Evolutionary conservation across 2,329 filamentous ascomycete species (phyloP).

Genomic region (Coniochaeta sp.): DNA sequence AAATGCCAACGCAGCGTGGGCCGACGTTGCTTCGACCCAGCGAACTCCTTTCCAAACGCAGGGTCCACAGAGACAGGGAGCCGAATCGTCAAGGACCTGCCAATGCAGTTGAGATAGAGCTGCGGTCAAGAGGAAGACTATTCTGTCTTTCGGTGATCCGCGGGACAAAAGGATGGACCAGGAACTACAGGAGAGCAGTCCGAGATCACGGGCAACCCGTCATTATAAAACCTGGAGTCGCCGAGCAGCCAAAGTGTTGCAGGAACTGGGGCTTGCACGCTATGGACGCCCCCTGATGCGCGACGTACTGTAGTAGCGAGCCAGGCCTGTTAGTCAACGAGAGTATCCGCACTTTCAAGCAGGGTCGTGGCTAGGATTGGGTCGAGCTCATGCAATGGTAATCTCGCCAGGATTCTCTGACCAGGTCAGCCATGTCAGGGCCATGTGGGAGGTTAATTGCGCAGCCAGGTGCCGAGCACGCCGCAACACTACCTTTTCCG

Average conservation of each 20-base stretch:
- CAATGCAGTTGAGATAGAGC: not conserved
- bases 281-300: constrained; percentile 2
- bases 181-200: not conserved
- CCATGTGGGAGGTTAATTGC: constrained; percentile 13
- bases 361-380: constrained; percentile 14
- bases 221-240: not conserved
- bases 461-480: not conserved
- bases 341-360: constrained; percentile 9
- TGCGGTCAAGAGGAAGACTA: not conserved
- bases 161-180: not conserved
- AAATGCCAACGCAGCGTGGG: constrained; percentile 9
- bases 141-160: not conserved
- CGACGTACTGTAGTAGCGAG: constrained; percentile 1
- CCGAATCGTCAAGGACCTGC: not conserved
- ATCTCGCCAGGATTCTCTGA: constrained; percentile 16
- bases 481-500: not conserved
- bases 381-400: constrained; percentile 14
- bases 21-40: not conserved
- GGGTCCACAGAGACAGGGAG: not conserved
- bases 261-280: constrained; percentile 1
- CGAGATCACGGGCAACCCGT: not conserved
- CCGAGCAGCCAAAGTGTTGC: not conserved
- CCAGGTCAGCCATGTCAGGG: constrained; percentile 6
- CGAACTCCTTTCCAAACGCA: not conserved
- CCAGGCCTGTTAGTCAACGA: constrained; percentile 1